Percentiles rank a stretch among this genome's conserved stretches.
phyloP scores from a whole-genome alignment of 345 rosid genomes.

The Firmiana major region DNA sequence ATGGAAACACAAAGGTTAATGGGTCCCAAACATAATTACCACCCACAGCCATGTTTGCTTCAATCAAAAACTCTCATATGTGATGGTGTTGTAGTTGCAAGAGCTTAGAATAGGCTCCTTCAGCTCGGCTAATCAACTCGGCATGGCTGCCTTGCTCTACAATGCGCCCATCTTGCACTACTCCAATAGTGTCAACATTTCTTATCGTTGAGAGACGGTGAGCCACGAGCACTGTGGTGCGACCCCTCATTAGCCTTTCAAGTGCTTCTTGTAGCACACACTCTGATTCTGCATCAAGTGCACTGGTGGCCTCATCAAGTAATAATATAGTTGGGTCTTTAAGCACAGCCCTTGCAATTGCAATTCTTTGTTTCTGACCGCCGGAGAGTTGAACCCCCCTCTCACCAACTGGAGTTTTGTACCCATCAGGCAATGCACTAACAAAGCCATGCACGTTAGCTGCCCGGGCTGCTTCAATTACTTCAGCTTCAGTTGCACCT shows the following conservation, averaged over 20 bases:
- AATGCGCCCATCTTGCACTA: slow-evolving; percentile 88
- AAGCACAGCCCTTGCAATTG: slow-evolving; percentile 95
- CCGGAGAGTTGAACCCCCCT: slow-evolving; percentile 98
- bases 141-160: slow-evolving; percentile 95
- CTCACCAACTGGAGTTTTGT: slow-evolving; percentile 93
- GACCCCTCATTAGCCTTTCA: slow-evolving; percentile 94
- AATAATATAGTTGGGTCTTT: slow-evolving; percentile 87
- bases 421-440: slow-evolving; percentile 88
- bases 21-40: slow-evolving; percentile 41
- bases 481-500: slow-evolving; percentile 87
- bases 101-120: slow-evolving; percentile 85
- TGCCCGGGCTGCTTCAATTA: slow-evolving; percentile 80
- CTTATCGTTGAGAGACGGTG: slow-evolving; percentile 89
- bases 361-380: slow-evolving; percentile 97
- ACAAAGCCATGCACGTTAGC: slow-evolving; percentile 93
- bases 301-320: slow-evolving; percentile 95
- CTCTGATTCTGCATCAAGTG: slow-evolving; percentile 94
- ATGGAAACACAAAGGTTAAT: slow-evolving; percentile 44
- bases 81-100: slow-evolving; percentile 86
- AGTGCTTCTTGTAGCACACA: slow-evolving; percentile 95
- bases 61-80: slow-evolving; percentile 41
- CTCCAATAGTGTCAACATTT: slow-evolving; percentile 84
- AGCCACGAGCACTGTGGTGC: slow-evolving; percentile 89
- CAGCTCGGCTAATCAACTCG: slow-evolving; percentile 67
- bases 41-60: slow-evolving; percentile 33